Percentiles rank a stretch among this genome's conserved stretches.
phyloP scores from a whole-genome alignment of 495 filamentous ascomycete species.

The Penicillium coffeae region DNA sequence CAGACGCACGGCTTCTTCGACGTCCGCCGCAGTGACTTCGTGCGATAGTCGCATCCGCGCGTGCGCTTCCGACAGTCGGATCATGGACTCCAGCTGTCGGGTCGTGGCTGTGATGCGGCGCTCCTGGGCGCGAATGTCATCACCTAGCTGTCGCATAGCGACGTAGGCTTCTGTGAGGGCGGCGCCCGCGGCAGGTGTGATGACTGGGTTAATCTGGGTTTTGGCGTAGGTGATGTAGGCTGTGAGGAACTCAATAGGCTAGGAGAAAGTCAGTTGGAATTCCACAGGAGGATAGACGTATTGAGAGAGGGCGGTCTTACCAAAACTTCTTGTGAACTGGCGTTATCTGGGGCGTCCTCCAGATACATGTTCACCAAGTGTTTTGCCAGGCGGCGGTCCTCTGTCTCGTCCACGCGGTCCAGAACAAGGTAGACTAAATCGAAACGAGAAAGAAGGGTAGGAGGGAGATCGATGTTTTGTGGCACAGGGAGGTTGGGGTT shows the following conservation, averaged over 20 bases:
- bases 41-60: slow-evolving; percentile 89
- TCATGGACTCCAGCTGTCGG: slow-evolving; percentile 93
- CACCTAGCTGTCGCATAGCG: slow-evolving; percentile 91
- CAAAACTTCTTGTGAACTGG: slow-evolving; percentile 69
- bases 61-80: slow-evolving; percentile 92
- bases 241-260: slow-evolving; percentile 93
- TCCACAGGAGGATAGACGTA: too few species aligned
- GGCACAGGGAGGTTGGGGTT: slow-evolving; percentile 93
- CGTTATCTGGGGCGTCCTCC: slow-evolving; percentile 86
- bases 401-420: slow-evolving; percentile 84
- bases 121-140: slow-evolving; percentile 88
- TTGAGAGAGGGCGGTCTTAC: slow-evolving; percentile 55
- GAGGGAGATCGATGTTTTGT: slow-evolving; percentile 96
- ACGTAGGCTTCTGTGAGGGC: slow-evolving; percentile 87
- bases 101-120: slow-evolving; percentile 98
- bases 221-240: slow-evolving; percentile 97
- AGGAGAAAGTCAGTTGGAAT: slow-evolving; percentile 1
- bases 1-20: slow-evolving; percentile 84
- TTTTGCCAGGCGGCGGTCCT: slow-evolving; percentile 80
- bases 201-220: slow-evolving; percentile 73
- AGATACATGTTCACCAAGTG: slow-evolving; percentile 97
- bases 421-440: slow-evolving; percentile 96
- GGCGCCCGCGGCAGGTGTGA: slow-evolving; percentile 70
- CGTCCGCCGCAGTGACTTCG: slow-evolving; percentile 75
- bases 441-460: slow-evolving; percentile 90